phyloP scores from a whole-genome alignment of 2,329 filamentous ascomycete species.

The Fonsecaea nubica region DNA sequence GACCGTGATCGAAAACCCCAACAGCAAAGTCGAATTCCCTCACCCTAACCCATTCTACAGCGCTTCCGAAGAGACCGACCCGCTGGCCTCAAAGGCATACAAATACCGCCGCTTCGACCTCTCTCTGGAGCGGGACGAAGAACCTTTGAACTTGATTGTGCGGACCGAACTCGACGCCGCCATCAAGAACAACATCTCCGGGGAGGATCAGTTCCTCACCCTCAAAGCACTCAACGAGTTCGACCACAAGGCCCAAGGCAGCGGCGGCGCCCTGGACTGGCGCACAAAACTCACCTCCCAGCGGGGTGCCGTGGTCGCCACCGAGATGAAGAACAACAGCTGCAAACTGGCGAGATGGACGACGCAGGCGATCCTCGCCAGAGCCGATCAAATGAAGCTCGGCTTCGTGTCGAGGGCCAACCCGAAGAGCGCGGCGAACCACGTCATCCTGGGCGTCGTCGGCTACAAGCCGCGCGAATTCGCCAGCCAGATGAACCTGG shows the following conservation, averaged over 20 bases:
- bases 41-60: conserved; percentile 98
- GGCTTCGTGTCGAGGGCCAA: conserved; percentile 95
- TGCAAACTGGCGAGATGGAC: conserved; percentile 99
- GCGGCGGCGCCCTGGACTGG: conserved; percentile 95
- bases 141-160: conserved; percentile 90
- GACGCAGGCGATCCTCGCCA: conserved; percentile 92
- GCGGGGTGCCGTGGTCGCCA: conserved; percentile 95
- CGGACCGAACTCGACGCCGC: conserved; percentile 95
- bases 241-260: conserved; percentile 95
- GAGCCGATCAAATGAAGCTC: conserved; percentile 98
- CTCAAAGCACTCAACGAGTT: conserved; percentile 99
- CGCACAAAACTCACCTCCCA: conserved; percentile 91
- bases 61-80: conserved; percentile 86
- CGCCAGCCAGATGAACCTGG: conserved; percentile 96
- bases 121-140: conserved; percentile 86
- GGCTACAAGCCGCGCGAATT: conserved; percentile 99
- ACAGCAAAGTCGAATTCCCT: conserved; percentile 79
- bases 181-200: conserved; percentile 89
- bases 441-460: conserved; percentile 92
- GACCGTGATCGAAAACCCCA: conserved; percentile 82
- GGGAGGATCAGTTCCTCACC: conserved; percentile 88
- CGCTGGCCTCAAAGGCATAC: conserved; percentile 94
- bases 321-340: conserved; percentile 99
- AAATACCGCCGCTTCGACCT: conserved; percentile 98
- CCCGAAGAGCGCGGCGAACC: conserved; percentile 89